These are phyloP conservation scores for Corylus heterophylla DNA, from an alignment of 306 rosid species.

Conservation along the genomic window DNA sequence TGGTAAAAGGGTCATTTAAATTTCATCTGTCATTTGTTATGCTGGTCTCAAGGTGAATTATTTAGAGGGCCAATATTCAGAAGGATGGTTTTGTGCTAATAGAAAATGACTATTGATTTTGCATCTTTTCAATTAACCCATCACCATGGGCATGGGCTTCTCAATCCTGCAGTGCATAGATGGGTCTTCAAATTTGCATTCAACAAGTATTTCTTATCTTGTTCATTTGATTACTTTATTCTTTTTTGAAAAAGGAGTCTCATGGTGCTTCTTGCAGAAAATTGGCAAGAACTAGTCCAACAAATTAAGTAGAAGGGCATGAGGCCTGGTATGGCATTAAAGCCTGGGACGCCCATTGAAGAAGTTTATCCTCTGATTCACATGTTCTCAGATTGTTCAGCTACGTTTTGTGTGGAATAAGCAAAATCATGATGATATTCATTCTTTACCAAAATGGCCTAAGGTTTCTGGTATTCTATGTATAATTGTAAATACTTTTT, in stretches of 20 bases:
- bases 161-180: too few relatives aligned
- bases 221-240: conserved; percentile 9
- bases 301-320: conserved; percentile 66
- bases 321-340: conserved; percentile 84
- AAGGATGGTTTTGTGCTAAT: too few relatives aligned
- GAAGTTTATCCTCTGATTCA: conserved; percentile 49
- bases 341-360: conserved; percentile 77
- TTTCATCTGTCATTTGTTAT: too few relatives aligned
- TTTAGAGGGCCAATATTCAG: too few relatives aligned
- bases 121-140: too few relatives aligned
- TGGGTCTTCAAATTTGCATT: too few relatives aligned
- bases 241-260: conserved; percentile 17
- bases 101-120: too few relatives aligned
- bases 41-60: too few relatives aligned
- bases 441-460: not conserved
- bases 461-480: not conserved
- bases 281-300: conserved; percentile 77
- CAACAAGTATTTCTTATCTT: not conserved
- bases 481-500: not conserved
- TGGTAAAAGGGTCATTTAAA: too few relatives aligned
- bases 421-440: not conserved
- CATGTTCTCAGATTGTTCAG: conserved; percentile 2
- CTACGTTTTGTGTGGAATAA: not conserved
- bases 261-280: conserved; percentile 38
- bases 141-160: too few relatives aligned